These are phyloP conservation scores for Cercis canadensis DNA, from an alignment of 306 rosid genomes.

Conservation along the genomic window DNA sequence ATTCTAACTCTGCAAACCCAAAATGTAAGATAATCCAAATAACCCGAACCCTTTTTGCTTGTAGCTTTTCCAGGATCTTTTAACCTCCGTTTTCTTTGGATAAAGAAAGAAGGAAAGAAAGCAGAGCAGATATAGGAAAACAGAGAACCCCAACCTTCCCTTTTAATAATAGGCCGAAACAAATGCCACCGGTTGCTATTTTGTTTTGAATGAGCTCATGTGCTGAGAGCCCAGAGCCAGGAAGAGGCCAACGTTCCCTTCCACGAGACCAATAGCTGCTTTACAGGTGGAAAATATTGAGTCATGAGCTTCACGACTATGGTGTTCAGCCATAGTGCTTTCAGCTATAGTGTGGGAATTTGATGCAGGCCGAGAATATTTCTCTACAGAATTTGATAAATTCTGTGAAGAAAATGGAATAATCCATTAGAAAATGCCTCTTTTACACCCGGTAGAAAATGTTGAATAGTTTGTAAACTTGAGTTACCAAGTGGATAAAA, in stretches of 20 bases:
- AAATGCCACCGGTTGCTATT: constrained; percentile 38
- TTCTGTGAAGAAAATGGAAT: no score
- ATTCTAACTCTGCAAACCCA: neutral
- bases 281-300: neutral
- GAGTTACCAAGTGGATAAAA: no score
- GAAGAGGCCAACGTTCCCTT: no score
- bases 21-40: neutral
- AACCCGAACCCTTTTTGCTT: neutral
- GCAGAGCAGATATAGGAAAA: neutral
- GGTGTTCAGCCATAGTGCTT: neutral
- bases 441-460: no score
- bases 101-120: constrained; percentile 10
- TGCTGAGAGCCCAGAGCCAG: no score
- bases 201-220: neutral
- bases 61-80: neutral
- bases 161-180: constrained; percentile 33
- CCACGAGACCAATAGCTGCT: no score
- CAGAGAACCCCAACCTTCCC: constrained; percentile 1
- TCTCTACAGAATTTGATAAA: no score
- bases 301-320: neutral
- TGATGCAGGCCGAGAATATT: no score
- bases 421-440: no score
- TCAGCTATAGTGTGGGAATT: no score
- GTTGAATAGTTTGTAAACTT: no score
- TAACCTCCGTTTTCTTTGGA: neutral